Conservation (phyloP, 2,329 filamentous ascomycete genomes). For the Trichoderma arundinaceum region DNA sequence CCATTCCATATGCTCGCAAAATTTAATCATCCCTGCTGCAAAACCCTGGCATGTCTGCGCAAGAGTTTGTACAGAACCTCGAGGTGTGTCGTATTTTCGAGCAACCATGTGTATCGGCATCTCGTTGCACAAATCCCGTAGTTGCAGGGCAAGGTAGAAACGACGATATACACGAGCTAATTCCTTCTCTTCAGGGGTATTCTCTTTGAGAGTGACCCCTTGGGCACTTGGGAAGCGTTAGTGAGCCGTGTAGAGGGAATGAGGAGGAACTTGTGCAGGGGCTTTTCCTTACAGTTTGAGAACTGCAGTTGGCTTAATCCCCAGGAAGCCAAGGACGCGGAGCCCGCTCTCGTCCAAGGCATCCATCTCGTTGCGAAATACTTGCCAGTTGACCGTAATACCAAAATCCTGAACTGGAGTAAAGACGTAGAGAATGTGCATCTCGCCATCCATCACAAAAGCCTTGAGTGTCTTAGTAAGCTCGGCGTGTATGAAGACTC, state of each 20-base stretch:
- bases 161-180: slow-evolving; percentile 69
- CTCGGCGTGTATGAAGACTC: slow-evolving; percentile 73
- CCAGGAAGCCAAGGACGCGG: slow-evolving; percentile 70
- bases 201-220: slow-evolving; percentile 68
- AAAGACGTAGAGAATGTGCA: slow-evolving; percentile 80
- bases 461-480: slow-evolving; percentile 69
- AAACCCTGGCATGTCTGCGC: slow-evolving; percentile 79
- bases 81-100: slow-evolving; percentile 70
- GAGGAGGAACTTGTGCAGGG: slow-evolving; percentile 2
- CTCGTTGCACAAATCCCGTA: slow-evolving; percentile 81
- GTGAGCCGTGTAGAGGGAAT: background rate
- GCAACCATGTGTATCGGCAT: slow-evolving; percentile 72
- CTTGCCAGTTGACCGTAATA: slow-evolving; percentile 70
- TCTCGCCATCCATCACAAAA: slow-evolving; percentile 81
- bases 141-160: slow-evolving; percentile 76
- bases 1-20: slow-evolving; percentile 79
- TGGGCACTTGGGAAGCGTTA: slow-evolving; percentile 59
- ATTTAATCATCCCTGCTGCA: slow-evolving; percentile 78
- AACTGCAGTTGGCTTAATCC: slow-evolving; percentile 69
- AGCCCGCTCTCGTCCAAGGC: slow-evolving; percentile 72
- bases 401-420: slow-evolving; percentile 69
- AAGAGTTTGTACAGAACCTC: slow-evolving; percentile 73
- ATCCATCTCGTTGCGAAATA: slow-evolving; percentile 74
- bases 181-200: slow-evolving; percentile 64
- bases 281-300: slow-evolving; percentile 63